phyloP scores from a whole-genome alignment of 2,329 filamentous ascomycete species.

The Anthostomella pinea region DNA sequence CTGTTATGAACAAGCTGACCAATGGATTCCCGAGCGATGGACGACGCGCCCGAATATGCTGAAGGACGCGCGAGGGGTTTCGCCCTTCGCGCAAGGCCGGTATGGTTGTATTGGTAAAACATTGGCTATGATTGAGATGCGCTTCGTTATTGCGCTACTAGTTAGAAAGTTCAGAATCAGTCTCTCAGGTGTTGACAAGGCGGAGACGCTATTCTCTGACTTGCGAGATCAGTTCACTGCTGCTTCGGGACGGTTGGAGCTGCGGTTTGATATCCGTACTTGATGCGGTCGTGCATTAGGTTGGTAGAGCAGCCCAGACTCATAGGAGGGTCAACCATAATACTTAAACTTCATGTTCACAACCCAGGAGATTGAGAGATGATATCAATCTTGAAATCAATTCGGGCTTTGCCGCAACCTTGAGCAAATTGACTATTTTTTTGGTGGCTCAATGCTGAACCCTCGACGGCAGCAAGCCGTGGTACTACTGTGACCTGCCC shows the following conservation, averaged over 20 bases:
- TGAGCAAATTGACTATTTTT: no score
- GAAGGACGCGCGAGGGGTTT: neutral
- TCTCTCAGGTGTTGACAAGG: neutral
- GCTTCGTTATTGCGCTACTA: neutral
- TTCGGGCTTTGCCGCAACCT: no score
- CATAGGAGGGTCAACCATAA: no score
- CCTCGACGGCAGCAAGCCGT: no score
- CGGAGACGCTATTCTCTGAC: neutral
- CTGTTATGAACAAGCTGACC: neutral
- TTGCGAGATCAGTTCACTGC: slow-evolving; percentile 2
- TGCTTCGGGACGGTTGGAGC: neutral
- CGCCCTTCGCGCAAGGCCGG: slow-evolving; percentile 1
- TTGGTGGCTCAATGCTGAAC: no score
- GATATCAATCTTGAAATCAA: no score
- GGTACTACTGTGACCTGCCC: no score
- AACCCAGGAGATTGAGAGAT: no score
- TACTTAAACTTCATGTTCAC: no score
- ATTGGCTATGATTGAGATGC: slow-evolving; percentile 1
- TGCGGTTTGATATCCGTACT: no score
- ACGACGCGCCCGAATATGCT: slow-evolving; percentile 1
- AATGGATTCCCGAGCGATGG: slow-evolving; percentile 2
- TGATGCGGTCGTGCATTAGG: no score
- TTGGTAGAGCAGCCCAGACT: no score
- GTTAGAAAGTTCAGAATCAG: neutral
- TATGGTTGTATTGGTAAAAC: slow-evolving; percentile 2